Percentiles rank a stretch among this genome's conserved stretches.
Evolutionary conservation across 805 yeast species (phyloP).

Genomic region (Schwanniomyces pseudopolymorphus): DNA sequence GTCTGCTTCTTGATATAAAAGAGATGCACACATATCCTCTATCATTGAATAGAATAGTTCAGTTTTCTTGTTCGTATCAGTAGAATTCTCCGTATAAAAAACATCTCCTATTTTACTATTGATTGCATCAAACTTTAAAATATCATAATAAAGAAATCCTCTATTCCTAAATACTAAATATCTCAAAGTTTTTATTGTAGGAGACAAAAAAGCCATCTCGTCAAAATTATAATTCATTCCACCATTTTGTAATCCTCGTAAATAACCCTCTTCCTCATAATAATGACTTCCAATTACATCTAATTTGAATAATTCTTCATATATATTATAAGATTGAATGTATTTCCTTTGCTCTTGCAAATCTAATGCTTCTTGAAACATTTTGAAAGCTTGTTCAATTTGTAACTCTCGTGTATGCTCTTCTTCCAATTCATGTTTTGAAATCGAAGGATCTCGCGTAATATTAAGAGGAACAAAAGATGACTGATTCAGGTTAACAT

Average conservation of each 20-base stretch:
- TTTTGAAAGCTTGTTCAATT: conserved; percentile 77
- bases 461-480: conserved; percentile 78
- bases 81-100: conserved; percentile 1
- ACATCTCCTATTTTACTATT: conserved; percentile 10
- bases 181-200: conserved; percentile 70
- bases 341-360: conserved; percentile 53
- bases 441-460: conserved; percentile 63
- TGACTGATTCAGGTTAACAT: conserved; percentile 36
- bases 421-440: conserved; percentile 63
- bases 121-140: conserved; percentile 18
- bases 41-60: conserved; percentile 46
- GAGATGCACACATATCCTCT: conserved; percentile 64
- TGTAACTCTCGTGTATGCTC: conserved; percentile 92
- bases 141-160: conserved; percentile 64
- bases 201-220: conserved; percentile 50
- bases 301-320: conserved; percentile 62
- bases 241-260: conserved; percentile 42
- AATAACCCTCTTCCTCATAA: conserved; percentile 36
- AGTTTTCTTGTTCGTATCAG: conserved; percentile 19
- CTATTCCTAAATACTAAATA: conserved; percentile 80
- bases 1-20: conserved; percentile 70
- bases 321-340: conserved; percentile 51
- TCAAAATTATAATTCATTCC: conserved; percentile 31
- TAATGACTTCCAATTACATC: conserved; percentile 58
- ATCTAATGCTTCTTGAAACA: conserved; percentile 69